Evolutionary conservation across 2,329 filamentous ascomycete species (phyloP), one percentile per base, ranked within the genome.

Genomic region (Aspergillus neoniger): DNA sequence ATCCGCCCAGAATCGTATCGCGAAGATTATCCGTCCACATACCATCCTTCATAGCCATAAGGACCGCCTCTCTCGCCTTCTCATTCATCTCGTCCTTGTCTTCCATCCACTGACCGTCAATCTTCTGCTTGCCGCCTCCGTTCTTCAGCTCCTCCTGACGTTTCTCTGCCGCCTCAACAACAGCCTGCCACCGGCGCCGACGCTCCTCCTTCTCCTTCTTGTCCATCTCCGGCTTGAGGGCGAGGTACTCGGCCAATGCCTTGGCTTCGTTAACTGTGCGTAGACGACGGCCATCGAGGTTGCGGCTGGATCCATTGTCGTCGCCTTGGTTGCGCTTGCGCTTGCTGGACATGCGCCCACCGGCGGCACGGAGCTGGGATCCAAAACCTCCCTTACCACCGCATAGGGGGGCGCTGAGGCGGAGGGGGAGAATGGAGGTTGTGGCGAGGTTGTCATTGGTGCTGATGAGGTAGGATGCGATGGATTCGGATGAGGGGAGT

Each of bases 321-420:
- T 96, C 92, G 56, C 87, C 88, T 69, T 91, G 87, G 58, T 89
- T 89, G 71, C 89, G 89, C 83, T 94, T 95, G 81, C 96, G 96
- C 68, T 88, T 87, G n/a, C 91, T 94, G 2, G 92, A 96, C 95
- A 99, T 99, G 80, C 96, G 94, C 43, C 96, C 95, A 73, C 96
- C 95, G 3, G 95, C 95, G 0, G 96, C 95, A 72, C 96, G 91
- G 39, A 99, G 87, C 76, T 99, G 96, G 1, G 94, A 98, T 57
- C 95, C 95, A 74, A 99, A 99, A 71, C 95, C 95, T 77, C 95
- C 95, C 75, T 99, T 99, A 74, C 96, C 96, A 80, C 96, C 95
- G 68, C 89, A 91, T 41, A 97, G 80, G 5, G 90, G 90, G 1
- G 89, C 82, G 6, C 88, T 89, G 30, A 99, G 86, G 57, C 92